phyloP scores from a whole-genome alignment of 371 early-diverging fungal species.

The Sporodiniella umbellata region DNA sequence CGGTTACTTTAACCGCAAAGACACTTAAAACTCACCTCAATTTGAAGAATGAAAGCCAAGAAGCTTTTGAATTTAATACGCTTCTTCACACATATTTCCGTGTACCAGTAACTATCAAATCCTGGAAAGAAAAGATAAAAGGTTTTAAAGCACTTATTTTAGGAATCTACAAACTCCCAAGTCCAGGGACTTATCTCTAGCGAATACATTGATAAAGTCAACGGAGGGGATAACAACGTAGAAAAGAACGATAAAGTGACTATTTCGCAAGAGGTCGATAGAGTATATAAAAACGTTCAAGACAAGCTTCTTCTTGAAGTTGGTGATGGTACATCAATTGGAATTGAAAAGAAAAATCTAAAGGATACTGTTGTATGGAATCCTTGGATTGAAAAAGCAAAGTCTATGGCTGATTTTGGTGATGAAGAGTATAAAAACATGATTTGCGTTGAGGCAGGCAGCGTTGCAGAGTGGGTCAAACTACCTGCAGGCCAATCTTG shows the following conservation, averaged over 20 bases:
- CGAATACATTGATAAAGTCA: constrained; percentile 76
- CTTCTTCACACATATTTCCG: constrained; percentile 91
- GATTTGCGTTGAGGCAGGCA: constrained; percentile 90
- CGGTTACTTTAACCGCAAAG: constrained; percentile 69
- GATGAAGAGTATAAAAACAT: constrained; percentile 79
- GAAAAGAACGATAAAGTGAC: constrained; percentile 51
- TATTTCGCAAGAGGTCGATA: constrained; percentile 69
- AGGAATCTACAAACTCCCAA: constrained; percentile 59
- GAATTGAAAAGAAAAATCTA: constrained; percentile 56
- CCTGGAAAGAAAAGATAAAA: neutral
- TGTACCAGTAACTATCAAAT: constrained; percentile 51
- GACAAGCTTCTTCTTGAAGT: constrained; percentile 49
- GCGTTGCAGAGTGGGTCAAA: constrained; percentile 69
- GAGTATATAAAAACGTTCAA: constrained; percentile 69
- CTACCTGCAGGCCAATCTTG: constrained; percentile 66
- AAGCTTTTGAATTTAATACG: constrained; percentile 77
- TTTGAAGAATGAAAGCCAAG: constrained; percentile 69
- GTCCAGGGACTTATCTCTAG: constrained; percentile 62
- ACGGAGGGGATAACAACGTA: constrained; percentile 21
- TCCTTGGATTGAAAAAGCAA: constrained; percentile 90
- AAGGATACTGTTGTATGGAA: constrained; percentile 95
- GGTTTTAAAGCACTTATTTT: neutral
- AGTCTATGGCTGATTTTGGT: constrained; percentile 86
- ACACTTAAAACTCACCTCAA: constrained; percentile 65
- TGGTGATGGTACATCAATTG: constrained; percentile 35